phyloP scores from a whole-genome alignment of 768 basidiomycete genomes.

The Galerina sulciceps region DNA sequence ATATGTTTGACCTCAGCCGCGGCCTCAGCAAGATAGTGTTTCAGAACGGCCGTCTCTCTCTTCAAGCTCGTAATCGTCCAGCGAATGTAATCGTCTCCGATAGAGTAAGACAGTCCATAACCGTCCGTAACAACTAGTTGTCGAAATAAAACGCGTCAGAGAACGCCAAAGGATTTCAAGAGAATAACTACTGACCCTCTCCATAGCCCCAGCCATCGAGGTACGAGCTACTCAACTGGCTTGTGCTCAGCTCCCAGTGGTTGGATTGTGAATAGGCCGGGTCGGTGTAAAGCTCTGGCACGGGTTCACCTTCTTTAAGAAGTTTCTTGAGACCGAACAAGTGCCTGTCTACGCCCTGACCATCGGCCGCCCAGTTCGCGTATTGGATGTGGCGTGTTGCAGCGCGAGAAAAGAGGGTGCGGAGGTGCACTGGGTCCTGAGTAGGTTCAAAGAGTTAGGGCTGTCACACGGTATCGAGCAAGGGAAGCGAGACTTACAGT shows the following conservation, averaged over 20 bases:
- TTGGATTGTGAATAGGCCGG: slow-evolving; percentile 65
- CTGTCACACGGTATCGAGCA: background rate
- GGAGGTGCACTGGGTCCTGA: slow-evolving; percentile 48
- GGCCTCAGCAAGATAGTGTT: slow-evolving; percentile 78
- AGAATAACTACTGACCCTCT: slow-evolving; percentile 61
- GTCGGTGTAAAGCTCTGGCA: slow-evolving; percentile 80
- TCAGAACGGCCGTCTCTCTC: slow-evolving; percentile 54
- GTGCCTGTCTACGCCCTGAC: slow-evolving; percentile 94
- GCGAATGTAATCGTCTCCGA: slow-evolving; percentile 81
- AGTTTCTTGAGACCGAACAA: slow-evolving; percentile 91
- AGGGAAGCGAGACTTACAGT: slow-evolving; percentile 42
- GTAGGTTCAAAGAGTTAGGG: background rate
- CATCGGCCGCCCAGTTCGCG: slow-evolving; percentile 89
- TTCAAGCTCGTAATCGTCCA: slow-evolving; percentile 89
- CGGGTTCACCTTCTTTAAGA: slow-evolving; percentile 68
- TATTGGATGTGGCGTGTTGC: slow-evolving; percentile 86
- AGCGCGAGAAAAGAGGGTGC: slow-evolving; percentile 74
- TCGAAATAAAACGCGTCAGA: background rate
- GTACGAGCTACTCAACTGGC: slow-evolving; percentile 79
- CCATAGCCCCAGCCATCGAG: slow-evolving; percentile 98
- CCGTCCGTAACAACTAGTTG: slow-evolving; percentile 84
- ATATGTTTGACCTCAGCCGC: slow-evolving; percentile 77
- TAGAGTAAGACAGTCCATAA: slow-evolving; percentile 89
- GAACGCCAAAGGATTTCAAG: background rate
- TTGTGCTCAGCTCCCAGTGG: slow-evolving; percentile 95